These are phyloP conservation scores for Tricholomella constricta DNA, from an alignment of 768 basidiomycete species.

Conservation along the genomic window DNA sequence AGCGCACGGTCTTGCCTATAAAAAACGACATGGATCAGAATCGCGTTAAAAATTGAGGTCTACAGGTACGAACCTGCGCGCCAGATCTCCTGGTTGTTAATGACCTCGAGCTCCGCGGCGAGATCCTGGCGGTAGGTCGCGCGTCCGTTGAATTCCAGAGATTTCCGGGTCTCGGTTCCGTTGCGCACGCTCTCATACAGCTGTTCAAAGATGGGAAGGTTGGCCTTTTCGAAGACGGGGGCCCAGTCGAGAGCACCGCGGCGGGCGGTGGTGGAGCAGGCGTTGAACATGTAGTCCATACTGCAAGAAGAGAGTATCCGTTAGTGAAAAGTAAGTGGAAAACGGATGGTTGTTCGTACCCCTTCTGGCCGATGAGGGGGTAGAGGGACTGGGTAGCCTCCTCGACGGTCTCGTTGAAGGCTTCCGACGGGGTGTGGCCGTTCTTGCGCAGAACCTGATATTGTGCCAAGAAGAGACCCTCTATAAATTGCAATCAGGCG, in stretches of 20 bases:
- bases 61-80: constrained; percentile 64
- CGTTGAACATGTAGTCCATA: constrained; percentile 99
- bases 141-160: constrained; percentile 94
- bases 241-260: constrained; percentile 99
- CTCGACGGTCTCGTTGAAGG: constrained; percentile 99
- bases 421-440: constrained; percentile 96
- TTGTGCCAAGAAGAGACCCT: constrained; percentile 99
- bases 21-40: constrained; percentile 2
- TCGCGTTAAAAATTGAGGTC: background rate
- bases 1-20: constrained; percentile 88
- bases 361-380: constrained; percentile 94
- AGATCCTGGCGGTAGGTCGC: constrained; percentile 92
- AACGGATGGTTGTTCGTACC: constrained; percentile 46
- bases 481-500: constrained; percentile 34
- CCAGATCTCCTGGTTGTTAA: constrained; percentile 99
- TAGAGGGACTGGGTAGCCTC: constrained; percentile 99
- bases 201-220: constrained; percentile 90
- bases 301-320: constrained; percentile 38
- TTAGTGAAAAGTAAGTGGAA: background rate
- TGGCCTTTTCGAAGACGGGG: constrained; percentile 92
- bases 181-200: constrained; percentile 94
- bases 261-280: constrained; percentile 98
- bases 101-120: constrained; percentile 88
- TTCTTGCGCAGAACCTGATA: constrained; percentile 97
- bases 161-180: constrained; percentile 96